Evolutionary conservation across 2,329 filamentous ascomycete species (phyloP).

Genomic region (Epichloe sp.): DNA sequence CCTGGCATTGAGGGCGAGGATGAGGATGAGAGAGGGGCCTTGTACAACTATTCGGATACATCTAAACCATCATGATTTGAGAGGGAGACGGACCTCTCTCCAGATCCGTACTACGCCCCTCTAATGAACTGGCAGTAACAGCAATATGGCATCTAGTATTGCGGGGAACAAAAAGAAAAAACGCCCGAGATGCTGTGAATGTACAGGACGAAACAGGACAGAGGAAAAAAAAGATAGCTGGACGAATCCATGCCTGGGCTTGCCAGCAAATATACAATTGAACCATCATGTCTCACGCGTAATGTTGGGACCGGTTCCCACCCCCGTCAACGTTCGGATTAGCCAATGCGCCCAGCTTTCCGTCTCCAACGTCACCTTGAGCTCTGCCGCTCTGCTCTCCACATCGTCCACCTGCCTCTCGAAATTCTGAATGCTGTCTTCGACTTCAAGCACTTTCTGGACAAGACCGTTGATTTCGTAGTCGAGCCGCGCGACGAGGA

Average conservation of each 20-base stretch:
- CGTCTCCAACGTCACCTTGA: conserved; percentile 49
- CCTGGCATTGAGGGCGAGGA: neutral
- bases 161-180: neutral
- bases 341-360: conserved; percentile 55
- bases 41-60: neutral
- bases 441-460: conserved; percentile 73
- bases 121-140: neutral
- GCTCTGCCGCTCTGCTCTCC: conserved; percentile 48
- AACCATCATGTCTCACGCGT: conserved; percentile 15
- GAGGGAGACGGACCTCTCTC: neutral
- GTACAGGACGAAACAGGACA: neutral
- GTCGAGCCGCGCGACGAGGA: conserved; percentile 71
- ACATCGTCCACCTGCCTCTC: conserved; percentile 64
- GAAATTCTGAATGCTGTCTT: conserved; percentile 69
- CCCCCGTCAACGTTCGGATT: conserved; percentile 45
- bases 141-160: neutral
- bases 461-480: conserved; percentile 79
- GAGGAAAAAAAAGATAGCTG: neutral
- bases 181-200: neutral
- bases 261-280: neutral
- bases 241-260: too few species aligned
- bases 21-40: neutral
- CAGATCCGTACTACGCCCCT: neutral
- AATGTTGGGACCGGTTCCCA: conserved; percentile 47
- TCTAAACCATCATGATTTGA: neutral